Evolutionary conservation across 129 eudicot genomes (phyloP), one percentile per base, ranked within the genome.

Genomic region (Flaveria sonorensis): DNA sequence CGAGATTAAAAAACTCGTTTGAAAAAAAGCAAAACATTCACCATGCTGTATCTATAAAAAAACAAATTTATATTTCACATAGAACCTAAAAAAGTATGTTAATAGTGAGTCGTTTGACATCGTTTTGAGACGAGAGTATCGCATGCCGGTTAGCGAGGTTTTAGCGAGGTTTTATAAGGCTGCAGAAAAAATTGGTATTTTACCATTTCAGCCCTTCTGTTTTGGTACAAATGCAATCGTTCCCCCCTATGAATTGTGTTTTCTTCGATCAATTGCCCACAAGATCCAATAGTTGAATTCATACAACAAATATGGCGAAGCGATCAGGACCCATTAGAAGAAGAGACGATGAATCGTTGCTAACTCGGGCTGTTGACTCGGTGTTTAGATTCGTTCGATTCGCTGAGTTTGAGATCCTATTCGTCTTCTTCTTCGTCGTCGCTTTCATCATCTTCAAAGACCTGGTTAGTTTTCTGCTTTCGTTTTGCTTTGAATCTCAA

Each of bases 351-450:
- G 88, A 74, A 10, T 86, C 96, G 63, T 11, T 83, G 10, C 50
- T 93, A 68, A 90, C 92, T 82, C 92, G 98, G 55, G 79, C 78
- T 23, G 96, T 93, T 42, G 80, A 82, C 86, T 85, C 95, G 12
- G 88, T 90, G 7, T 93, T 90, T 77, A 53, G 76, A 6, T 93
- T 90, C 80, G 80, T 93, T 32, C 92, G 92, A 36, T 82, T 81
- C 2, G 97, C 98, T 0, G 98, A 93, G 89, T 93, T 93, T 81
- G 98, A 93, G 92, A 93, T 93, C 83, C 87, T 93, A 50, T 93
- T 93, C 80, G 82, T 93, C 21, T 89, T 90, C 78, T 93, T 93
- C 89, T 93, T 93, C 74, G 15, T 87, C 50, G 59, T 87, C 73
- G 89, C 89, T 70, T 93, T 81, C 77, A 26, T 93, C 83, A 72